A percentile compares a stretch with the other conserved stretches of the same genome.
Conservation (phyloP, 306 rosid genomes). For the Malus orientalis region DNA sequence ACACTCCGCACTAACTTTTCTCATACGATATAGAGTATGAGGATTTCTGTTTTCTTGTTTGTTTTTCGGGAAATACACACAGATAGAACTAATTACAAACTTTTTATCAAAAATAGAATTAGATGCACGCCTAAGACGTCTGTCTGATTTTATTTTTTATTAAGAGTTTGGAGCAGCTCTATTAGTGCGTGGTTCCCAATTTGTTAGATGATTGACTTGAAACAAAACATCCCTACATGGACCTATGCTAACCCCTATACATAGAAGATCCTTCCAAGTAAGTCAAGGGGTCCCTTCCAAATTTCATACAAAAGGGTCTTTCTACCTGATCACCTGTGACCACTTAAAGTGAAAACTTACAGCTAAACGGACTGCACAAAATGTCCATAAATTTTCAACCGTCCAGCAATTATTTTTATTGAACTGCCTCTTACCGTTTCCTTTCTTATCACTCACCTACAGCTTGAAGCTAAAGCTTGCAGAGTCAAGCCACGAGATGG, state of each 20-base stretch:
- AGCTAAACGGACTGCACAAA: constrained; percentile 44
- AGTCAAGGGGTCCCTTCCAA: neutral
- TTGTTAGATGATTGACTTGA: neutral
- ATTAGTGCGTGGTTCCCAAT: neutral
- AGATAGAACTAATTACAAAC: neutral
- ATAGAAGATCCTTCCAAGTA: too few species aligned
- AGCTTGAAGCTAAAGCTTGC: constrained; percentile 41
- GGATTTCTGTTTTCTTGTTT: neutral
- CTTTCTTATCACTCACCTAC: constrained; percentile 5
- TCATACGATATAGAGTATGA: neutral
- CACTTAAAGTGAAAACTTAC: constrained; percentile 28
- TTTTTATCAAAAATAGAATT: neutral
- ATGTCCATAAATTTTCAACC: constrained; percentile 34
- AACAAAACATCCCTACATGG: neutral
- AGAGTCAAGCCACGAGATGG: constrained; percentile 25
- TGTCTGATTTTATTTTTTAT: too few species aligned
- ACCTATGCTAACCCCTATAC: neutral
- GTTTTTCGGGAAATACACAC: neutral
- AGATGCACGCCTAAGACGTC: neutral
- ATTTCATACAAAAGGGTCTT: constrained; percentile 18
- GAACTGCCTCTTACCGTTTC: constrained; percentile 21
- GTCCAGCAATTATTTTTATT: constrained; percentile 27
- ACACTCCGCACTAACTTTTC: neutral
- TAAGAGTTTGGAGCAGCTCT: too few species aligned
- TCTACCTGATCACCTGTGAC: constrained; percentile 33